A percentile compares a stretch with the other conserved stretches of the same genome.
These are phyloP conservation scores for Fusarium pseudograminearum DNA, from an alignment of 2,329 filamentous ascomycete species.

Conservation along the genomic window DNA sequence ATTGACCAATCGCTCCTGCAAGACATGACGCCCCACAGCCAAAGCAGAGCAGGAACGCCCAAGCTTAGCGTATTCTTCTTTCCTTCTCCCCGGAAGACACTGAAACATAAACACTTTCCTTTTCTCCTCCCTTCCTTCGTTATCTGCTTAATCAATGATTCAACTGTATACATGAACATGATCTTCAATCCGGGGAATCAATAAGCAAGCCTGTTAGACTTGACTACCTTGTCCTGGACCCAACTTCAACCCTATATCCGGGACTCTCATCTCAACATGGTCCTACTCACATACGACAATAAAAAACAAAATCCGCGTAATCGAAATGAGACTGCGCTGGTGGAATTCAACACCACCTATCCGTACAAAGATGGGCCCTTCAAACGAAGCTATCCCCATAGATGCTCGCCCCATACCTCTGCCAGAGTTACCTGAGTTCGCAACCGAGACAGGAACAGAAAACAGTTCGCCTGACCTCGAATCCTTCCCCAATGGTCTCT, in stretches of 20 bases:
- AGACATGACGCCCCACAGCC: slow-evolving; percentile 22
- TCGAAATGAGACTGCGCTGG: slow-evolving; percentile 35
- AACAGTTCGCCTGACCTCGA: slow-evolving; percentile 23
- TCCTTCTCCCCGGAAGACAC: neutral
- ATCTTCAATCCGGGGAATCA: slow-evolving; percentile 3
- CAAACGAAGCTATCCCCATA: slow-evolving; percentile 28
- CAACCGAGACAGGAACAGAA: slow-evolving; percentile 8
- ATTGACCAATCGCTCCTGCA: slow-evolving; percentile 37
- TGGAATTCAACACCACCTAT: slow-evolving; percentile 32
- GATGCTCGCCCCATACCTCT: slow-evolving; percentile 33
- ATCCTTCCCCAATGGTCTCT: slow-evolving; percentile 19
- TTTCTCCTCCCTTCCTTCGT: neutral
- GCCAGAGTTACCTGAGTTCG: slow-evolving; percentile 35
- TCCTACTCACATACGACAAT: slow-evolving; percentile 29
- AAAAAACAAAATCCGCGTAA: slow-evolving; percentile 22
- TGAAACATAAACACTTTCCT: slow-evolving; percentile 1
- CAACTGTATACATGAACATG: neutral
- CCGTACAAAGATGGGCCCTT: slow-evolving; percentile 29
- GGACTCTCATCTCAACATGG: slow-evolving; percentile 24
- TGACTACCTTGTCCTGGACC: neutral
- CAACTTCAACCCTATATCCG: neutral
- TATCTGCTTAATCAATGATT: neutral
- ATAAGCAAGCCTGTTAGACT: neutral
- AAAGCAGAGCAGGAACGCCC: neutral
- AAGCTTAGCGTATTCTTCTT: slow-evolving; percentile 6